Evolutionary conservation across 208 protist species (phyloP).

Genomic region (Trypanosoma conorhini): DNA sequence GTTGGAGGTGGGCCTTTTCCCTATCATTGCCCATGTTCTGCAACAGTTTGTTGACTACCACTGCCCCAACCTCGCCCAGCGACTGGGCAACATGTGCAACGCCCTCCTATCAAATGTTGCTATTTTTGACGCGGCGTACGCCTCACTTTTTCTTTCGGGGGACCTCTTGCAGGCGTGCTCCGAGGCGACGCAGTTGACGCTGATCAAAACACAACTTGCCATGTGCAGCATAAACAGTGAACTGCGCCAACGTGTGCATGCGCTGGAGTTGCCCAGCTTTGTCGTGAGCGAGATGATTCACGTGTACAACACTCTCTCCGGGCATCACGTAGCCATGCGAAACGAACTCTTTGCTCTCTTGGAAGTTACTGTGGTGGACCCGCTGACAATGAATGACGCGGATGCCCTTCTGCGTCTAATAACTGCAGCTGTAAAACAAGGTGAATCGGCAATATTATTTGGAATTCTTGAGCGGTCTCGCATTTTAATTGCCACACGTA

Average conservation of each 20-base stretch:
- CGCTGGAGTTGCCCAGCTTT: slow-evolving; percentile 60
- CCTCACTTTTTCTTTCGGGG: slow-evolving; percentile 71
- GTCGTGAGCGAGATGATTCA: slow-evolving; percentile 42
- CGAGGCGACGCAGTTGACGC: slow-evolving; percentile 48
- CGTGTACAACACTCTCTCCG: slow-evolving; percentile 14
- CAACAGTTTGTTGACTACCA: slow-evolving; percentile 34
- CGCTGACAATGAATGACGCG: slow-evolving; percentile 65
- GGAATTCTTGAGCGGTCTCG: slow-evolving; percentile 45
- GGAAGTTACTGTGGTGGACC: slow-evolving; percentile 52
- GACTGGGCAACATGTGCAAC: slow-evolving; percentile 58
- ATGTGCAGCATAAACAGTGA: slow-evolving; percentile 26
- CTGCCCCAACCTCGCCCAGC: slow-evolving; percentile 37
- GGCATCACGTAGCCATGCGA: slow-evolving; percentile 37
- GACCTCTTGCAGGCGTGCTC: slow-evolving; percentile 64
- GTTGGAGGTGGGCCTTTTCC: slow-evolving; percentile 60
- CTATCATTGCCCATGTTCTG: slow-evolving; percentile 60
- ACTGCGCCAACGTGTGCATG: slow-evolving; percentile 42
- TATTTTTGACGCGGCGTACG: slow-evolving; percentile 74
- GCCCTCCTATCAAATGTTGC: slow-evolving; percentile 21
- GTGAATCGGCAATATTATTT: slow-evolving; percentile 31
- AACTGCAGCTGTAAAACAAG: not conserved
- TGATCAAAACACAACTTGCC: slow-evolving; percentile 50
- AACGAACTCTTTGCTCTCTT: slow-evolving; percentile 56
- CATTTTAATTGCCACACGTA: slow-evolving; percentile 49
- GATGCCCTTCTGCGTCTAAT: slow-evolving; percentile 43